Conservation (phyloP, 2,329 filamentous ascomycete species). For the Chrysoporthe cubensis region DNA sequence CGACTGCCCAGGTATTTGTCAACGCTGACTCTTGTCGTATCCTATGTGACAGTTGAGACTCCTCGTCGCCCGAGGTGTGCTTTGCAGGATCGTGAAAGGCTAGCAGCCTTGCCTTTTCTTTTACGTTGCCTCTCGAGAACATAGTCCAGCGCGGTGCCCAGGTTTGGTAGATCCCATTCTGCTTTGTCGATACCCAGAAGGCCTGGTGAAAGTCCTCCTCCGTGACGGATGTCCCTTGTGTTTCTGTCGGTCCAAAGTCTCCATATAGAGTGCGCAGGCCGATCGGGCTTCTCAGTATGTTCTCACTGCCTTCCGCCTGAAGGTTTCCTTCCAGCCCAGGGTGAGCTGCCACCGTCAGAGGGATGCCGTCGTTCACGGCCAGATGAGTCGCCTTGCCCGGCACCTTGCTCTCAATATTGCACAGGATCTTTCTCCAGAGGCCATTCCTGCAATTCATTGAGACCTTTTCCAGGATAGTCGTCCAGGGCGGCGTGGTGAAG, state of each 20-base stretch:
- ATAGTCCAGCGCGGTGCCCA: slow-evolving; percentile 93
- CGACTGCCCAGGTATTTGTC: slow-evolving; percentile 61
- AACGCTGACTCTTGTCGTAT: slow-evolving; percentile 26
- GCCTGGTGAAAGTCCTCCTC: slow-evolving; percentile 64
- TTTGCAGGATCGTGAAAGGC: slow-evolving; percentile 44
- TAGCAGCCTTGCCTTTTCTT: slow-evolving; percentile 81
- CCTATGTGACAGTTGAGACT: slow-evolving; percentile 1
- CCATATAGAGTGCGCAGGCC: slow-evolving; percentile 73
- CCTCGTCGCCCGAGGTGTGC: not conserved
- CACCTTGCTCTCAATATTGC: slow-evolving; percentile 47
- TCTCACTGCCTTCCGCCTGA: slow-evolving; percentile 49
- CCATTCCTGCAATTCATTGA: slow-evolving; percentile 33
- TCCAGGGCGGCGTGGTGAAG: slow-evolving; percentile 52
- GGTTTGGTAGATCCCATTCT: slow-evolving; percentile 79
- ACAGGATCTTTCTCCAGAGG: slow-evolving; percentile 57
- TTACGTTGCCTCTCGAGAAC: slow-evolving; percentile 90
- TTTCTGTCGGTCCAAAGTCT: slow-evolving; percentile 66
- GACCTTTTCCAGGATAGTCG: slow-evolving; percentile 37
- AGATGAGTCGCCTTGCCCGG: slow-evolving; percentile 56
- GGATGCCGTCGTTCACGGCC: slow-evolving; percentile 66
- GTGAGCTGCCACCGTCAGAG: slow-evolving; percentile 42
- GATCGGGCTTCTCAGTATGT: slow-evolving; percentile 74
- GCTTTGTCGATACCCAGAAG: slow-evolving; percentile 78
- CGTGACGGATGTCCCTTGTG: slow-evolving; percentile 35
- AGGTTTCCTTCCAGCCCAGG: slow-evolving; percentile 9